Evolutionary conservation across 2,329 filamentous ascomycete genomes (phyloP), one percentile per base, ranked within the genome.

Genomic region (Fusarium guadeloupense): DNA sequence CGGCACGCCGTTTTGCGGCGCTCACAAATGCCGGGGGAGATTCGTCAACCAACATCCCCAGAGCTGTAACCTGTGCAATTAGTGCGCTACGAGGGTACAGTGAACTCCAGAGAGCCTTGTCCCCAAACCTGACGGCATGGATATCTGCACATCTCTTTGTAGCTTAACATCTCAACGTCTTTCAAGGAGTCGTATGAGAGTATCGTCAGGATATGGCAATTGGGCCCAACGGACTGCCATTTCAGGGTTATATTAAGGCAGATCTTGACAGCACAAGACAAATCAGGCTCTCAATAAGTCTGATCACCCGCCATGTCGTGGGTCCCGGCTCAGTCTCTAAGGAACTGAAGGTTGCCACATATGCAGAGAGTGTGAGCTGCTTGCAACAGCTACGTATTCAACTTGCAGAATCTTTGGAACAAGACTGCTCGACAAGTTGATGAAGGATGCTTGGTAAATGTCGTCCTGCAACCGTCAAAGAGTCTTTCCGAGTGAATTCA

Each of bases 21-120:
- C 43, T 44, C 38, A 46, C 41, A 68, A 62, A 47, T 56, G 53
- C 59, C 54, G 53, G 52, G 47, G 37, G 38, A 46, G 44, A 53
- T 47, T 35, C 46, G 34, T 31, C 42, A 59, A 48, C 41, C 30
- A 14, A 50, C 48, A 50, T 60, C 44, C 50, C 5, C 35, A 21
- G 25, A 33, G 26, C 23, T 26, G n/a, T 39, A 38, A 28, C 17
- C 37, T 52, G 34, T 39, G n/a, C 41, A 25, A 42, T 45, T 30
- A n/a, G 25, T 47, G 52, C 19, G 28, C 28, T 23, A 30, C 40
- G 16, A 19, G 23, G 23, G 20, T 12, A 19, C n/a, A 39, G 7
- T 9, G 40, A 47, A 47, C 33, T 55, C 42, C 48, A 28, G 59
- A 48, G 26, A 33, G 19, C 37, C 19, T 21, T 31, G 13, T 43